phyloP scores from a whole-genome alignment of 345 rosid species.

The Crucihimalaya himalaica region DNA sequence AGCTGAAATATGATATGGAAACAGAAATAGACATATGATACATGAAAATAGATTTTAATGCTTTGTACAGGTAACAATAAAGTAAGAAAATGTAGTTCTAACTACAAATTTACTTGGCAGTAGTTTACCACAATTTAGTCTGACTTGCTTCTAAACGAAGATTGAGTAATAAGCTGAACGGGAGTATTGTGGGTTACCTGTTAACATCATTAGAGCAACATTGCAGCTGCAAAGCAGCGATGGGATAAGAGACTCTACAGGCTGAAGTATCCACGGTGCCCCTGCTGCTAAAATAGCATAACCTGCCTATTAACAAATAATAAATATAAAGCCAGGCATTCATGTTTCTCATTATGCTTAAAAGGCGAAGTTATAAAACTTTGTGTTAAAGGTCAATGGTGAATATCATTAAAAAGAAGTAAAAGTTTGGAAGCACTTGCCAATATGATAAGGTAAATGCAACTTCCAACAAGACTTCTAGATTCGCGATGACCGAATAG shows the following conservation, averaged over 20 bases:
- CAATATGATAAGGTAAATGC: conserved; percentile 67
- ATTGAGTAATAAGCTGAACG: conserved; percentile 5
- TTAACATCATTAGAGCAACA: conserved; percentile 68
- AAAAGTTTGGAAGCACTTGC: conserved; percentile 45
- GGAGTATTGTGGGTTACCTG: conserved; percentile 48
- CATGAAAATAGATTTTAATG: neutral
- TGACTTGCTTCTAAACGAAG: neutral
- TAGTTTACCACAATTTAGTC: neutral
- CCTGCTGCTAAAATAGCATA: conserved; percentile 73
- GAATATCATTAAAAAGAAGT: neutral
- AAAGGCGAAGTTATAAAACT: neutral
- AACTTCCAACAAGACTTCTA: conserved; percentile 70
- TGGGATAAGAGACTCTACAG: conserved; percentile 49
- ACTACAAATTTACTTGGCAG: conserved; percentile 6
- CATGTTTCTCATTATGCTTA: neutral
- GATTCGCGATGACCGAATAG: conserved; percentile 83
- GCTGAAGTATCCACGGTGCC: conserved; percentile 67
- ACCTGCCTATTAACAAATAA: conserved; percentile 53
- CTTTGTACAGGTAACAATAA: neutral
- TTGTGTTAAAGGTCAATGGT: neutral
- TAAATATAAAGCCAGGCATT: conserved; percentile 12
- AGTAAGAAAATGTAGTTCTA: neutral
- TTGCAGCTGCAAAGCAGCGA: conserved; percentile 79
- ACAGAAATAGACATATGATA: neutral
- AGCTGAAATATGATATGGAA: conserved; percentile 3